Evolutionary conservation across 305 asterid genomes (phyloP).

Genomic region (Euphrasia arctica): DNA sequence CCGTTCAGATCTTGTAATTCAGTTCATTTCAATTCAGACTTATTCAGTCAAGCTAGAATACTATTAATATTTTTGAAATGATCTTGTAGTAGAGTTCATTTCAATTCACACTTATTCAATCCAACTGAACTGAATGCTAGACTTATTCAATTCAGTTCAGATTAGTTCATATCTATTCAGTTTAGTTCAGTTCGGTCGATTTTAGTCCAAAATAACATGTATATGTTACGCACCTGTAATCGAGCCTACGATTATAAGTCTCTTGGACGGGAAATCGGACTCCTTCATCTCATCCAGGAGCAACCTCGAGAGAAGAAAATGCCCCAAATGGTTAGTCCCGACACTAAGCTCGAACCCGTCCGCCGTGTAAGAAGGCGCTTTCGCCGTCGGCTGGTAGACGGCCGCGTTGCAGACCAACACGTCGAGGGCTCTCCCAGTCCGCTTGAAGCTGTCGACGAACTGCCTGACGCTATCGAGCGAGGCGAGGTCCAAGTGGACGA

Average conservation of each 20-base stretch:
- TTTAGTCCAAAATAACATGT: too few species aligned
- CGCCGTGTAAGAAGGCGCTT: constrained; percentile 79
- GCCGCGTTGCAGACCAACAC: constrained; percentile 96
- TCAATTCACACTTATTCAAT: too few species aligned
- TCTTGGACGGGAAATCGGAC: constrained; percentile 78
- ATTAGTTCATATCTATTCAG: too few species aligned
- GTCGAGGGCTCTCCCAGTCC: constrained; percentile 64
- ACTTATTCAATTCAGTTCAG: too few species aligned
- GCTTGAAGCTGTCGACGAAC: constrained; percentile 65
- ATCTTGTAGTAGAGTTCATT: too few species aligned
- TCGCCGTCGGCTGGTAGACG: constrained; percentile 82
- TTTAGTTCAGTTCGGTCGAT: too few species aligned
- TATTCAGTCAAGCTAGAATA: too few species aligned
- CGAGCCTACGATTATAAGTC: constrained; percentile 94
- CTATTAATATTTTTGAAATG: too few species aligned
- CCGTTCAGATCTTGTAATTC: too few species aligned
- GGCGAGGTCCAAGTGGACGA: constrained; percentile 88
- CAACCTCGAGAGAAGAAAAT: constrained; percentile 85
- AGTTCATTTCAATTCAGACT: too few species aligned
- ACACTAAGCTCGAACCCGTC: constrained; percentile 96
- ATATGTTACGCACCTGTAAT: constrained; percentile 55
- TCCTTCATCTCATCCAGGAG: constrained; percentile 72
- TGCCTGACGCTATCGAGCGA: constrained; percentile 91
- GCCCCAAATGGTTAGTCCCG: constrained; percentile 93
- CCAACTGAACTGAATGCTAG: too few species aligned